Evolutionary conservation across 139 green algal species (phyloP), one percentile per base, ranked within the genome.

Genomic region (Penium margaritaceum): DNA sequence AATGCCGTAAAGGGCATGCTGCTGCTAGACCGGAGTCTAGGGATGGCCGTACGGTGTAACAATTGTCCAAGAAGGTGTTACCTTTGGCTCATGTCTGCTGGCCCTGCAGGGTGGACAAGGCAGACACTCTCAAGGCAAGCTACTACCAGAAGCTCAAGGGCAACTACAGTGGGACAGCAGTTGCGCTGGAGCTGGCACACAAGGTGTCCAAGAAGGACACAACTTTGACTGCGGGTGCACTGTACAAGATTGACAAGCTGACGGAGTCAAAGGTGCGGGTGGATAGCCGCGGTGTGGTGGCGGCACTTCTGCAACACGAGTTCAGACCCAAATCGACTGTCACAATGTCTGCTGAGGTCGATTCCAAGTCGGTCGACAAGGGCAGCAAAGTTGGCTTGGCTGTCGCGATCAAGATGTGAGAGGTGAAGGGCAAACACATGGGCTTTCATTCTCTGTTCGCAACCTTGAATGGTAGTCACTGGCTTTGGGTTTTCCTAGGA

Each of bases 71-170:
- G n/a, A n/a, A n/a, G n/a, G n/a, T n/a, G n/a, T n/a, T n/a, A n/a
- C n/a, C n/a, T n/a, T n/a, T n/a, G n/a, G n/a, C n/a, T n/a, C n/a
- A n/a, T n/a, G n/a, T n/a, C n/a, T n/a, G n/a, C n/a, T n/a, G n/a
- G n/a, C n/a, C n/a, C 36, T 72, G 64, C 73, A 80, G 73, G 27
- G 73, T 33, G 36, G 75, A 81, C 75, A 81, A 81, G 75, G 76
- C 30, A 21, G 75, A 81, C 7, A 81, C 74, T 2, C 2, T 83
- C 17, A 81, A 84, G 75, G 60, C 57, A 9, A 44, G 33, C 0
- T 81, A 79, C 76, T 69, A 62, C 24, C 73, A 80, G n/a, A 58
- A 71, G 46, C 32, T 80, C 47, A 78, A 70, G 17, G 15, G 30
- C 7, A 9, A 65, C 55, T 30, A 44, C 15, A n/a, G n/a, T n/a